Evolutionary conservation across 2,329 filamentous ascomycete species (phyloP), one percentile per base, ranked within the genome.

Genomic region (Fusarium oxysporum): DNA sequence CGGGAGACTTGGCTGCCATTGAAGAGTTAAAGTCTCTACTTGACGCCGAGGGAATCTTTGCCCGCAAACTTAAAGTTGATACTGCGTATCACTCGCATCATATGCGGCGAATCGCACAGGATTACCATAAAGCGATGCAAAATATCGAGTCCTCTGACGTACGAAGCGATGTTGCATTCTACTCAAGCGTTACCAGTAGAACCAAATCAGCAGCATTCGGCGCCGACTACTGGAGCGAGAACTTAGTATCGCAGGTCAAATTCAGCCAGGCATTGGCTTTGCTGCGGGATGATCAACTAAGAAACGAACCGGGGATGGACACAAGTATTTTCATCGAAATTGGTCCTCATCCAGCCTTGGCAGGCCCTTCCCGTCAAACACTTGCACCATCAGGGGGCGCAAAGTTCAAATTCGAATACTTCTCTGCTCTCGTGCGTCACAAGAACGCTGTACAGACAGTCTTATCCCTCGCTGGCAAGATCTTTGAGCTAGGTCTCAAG

Each of bases 61-160:
- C 61, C 17, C 56, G 43, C 13, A 33, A 48, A 10, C 43, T 63
- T 10, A 63, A 61, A 17, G 55, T 63, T 4, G 61, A 63, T 25
- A 43, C 61, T 8, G 61, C 61, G 8, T 63, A 63, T 19, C 61
- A 63, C 55, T 63, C 61, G 17, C 43, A 63, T 25, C 55, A 63
- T 3, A 63, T 63, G 61, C 37, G 37, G 6, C 43, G 37, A n/a
- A 35, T 61, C 6, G 55, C 43, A 3, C 37, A 61, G 19, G 3
- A 63, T 9, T 63, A 63, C 13, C 21, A 43, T 5, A 17, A 48
- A 13, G 23, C 43, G 5, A 61, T 63, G 44, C 12, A 12, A 8
- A n/a, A 41, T 8, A n/a, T 61, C 3, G 14, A 63, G 30, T 43
- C 43, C 4, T 37, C 35, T 37, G 30, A 37, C 1, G 30, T 37